phyloP scores from a whole-genome alignment of 768 basidiomycete species.

The Neoboletus magnificus region DNA sequence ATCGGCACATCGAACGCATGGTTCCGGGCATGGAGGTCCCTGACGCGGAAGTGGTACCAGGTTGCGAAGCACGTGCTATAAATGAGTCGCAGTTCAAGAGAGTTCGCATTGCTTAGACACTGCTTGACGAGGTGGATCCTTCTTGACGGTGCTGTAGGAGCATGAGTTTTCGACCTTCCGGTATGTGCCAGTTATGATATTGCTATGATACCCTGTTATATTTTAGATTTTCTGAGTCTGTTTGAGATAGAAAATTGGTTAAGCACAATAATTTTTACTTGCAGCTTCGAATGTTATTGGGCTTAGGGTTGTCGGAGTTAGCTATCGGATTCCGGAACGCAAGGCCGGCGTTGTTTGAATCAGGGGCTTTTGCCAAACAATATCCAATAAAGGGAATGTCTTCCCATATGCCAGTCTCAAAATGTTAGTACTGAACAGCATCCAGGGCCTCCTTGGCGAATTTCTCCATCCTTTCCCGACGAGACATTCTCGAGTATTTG shows the following conservation, averaged over 20 bases:
- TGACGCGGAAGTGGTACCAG: conserved; percentile 25
- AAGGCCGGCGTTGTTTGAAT: conserved; percentile 16
- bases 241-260: not conserved
- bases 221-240: not conserved
- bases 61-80: conserved; percentile 11
- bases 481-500: not conserved
- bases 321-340: not conserved
- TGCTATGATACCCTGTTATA: conserved; percentile 11
- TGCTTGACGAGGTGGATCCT: not conserved
- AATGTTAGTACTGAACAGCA: not conserved
- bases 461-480: not conserved
- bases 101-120: conserved; percentile 4
- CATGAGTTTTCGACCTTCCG: not conserved
- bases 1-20: conserved; percentile 31
- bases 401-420: conserved; percentile 12
- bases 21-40: conserved; percentile 18
- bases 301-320: not conserved
- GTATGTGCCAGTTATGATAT: not conserved
- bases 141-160: not conserved
- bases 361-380: conserved; percentile 14
- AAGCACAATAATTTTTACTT: not conserved
- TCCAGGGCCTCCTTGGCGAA: not conserved
- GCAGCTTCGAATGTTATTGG: not conserved
- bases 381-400: conserved; percentile 5
- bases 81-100: conserved; percentile 3